phyloP scores from a whole-genome alignment of 2,329 filamentous ascomycete species.

The Microdochium paspali region DNA sequence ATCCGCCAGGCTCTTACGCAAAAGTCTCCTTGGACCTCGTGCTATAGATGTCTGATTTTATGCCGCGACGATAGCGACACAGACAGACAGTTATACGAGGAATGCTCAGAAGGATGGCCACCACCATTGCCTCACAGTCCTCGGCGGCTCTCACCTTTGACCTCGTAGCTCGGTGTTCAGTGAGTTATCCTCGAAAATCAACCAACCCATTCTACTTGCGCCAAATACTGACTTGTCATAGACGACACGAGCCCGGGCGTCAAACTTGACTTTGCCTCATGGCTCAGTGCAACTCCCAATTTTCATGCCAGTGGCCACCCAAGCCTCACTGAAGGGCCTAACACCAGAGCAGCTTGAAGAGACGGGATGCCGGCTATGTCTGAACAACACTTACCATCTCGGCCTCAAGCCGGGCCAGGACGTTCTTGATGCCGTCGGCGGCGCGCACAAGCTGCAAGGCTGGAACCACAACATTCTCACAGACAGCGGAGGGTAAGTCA shows the following conservation, averaged over 20 bases:
- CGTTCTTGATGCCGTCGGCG: slow-evolving; percentile 76
- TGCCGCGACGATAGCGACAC: not conserved
- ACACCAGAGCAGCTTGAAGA: slow-evolving; percentile 88
- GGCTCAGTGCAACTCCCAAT: slow-evolving; percentile 82
- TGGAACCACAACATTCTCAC: slow-evolving; percentile 96
- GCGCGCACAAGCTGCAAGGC: slow-evolving; percentile 88
- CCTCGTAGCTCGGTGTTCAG: slow-evolving; percentile 69
- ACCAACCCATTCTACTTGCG: slow-evolving; percentile 4
- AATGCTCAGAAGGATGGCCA: slow-evolving; percentile 33
- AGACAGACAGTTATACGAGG: not conserved
- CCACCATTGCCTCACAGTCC: slow-evolving; percentile 34
- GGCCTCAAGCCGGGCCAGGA: slow-evolving; percentile 91
- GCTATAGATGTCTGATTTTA: not conserved
- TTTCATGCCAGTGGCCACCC: slow-evolving; percentile 98
- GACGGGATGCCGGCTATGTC: slow-evolving; percentile 78
- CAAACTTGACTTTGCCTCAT: slow-evolving; percentile 80
- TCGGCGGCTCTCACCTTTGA: slow-evolving; percentile 69
- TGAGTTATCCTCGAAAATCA: slow-evolving; percentile 32
- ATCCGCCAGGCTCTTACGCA: too few species aligned
- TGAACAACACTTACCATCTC: slow-evolving; percentile 98
- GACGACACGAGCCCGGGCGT: slow-evolving; percentile 92
- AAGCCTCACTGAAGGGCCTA: slow-evolving; percentile 88
- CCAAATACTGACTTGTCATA: slow-evolving; percentile 25
- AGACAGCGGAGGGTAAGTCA: slow-evolving; percentile 56
- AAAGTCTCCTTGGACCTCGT: too few species aligned